phyloP scores from a whole-genome alignment of 2,329 filamentous ascomycete genomes.

The Alternaria triticina region DNA sequence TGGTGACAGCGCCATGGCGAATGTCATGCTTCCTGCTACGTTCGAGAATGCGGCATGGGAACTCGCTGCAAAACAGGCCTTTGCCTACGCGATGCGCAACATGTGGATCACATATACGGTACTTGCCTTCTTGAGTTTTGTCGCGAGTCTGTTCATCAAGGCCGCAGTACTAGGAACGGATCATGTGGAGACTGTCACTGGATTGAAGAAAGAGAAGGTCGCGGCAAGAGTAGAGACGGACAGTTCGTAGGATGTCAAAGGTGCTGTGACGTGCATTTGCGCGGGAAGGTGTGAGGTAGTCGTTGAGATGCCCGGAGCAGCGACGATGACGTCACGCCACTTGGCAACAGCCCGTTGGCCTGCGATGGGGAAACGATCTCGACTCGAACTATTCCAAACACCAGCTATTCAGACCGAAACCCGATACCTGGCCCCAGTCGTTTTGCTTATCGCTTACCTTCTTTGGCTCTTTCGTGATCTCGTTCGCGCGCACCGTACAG shows the following conservation, averaged over 20 bases:
- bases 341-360: not conserved
- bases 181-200: slow-evolving; percentile 57
- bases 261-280: not conserved
- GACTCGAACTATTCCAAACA: not conserved
- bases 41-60: slow-evolving; percentile 57
- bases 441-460: not conserved
- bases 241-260: not conserved
- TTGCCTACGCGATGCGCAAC: slow-evolving; percentile 52
- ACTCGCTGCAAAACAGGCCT: slow-evolving; percentile 50
- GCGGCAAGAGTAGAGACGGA: not conserved
- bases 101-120: slow-evolving; percentile 59
- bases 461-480: not conserved
- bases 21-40: slow-evolving; percentile 61
- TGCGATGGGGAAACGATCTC: not conserved
- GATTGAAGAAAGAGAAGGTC: slow-evolving; percentile 44
- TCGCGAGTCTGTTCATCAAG: slow-evolving; percentile 48
- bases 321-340: not conserved
- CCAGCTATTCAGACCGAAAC: not conserved
- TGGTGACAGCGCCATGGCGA: slow-evolving; percentile 65
- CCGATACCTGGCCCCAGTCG: not conserved
- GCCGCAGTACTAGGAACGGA: slow-evolving; percentile 50
- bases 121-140: slow-evolving; percentile 47
- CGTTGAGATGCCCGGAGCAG: not conserved
- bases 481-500: not conserved
- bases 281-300: not conserved